phyloP scores from a whole-genome alignment of 768 basidiomycete species.

The Amyloporia xantha region DNA sequence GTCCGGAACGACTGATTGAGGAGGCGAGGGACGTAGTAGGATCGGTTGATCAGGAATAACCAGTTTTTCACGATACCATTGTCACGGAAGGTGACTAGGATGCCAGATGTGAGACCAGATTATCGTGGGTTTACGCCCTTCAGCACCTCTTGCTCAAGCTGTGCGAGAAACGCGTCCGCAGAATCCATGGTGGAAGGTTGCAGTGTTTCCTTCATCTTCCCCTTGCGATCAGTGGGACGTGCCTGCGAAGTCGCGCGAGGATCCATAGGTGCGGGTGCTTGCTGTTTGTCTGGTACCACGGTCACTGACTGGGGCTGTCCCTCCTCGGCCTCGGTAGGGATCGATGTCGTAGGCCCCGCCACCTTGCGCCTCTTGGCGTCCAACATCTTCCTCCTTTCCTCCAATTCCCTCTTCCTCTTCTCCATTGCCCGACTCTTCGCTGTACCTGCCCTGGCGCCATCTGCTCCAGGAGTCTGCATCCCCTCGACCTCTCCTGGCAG shows the following conservation, averaged over 20 bases:
- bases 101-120: no score
- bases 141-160: constrained; percentile 57
- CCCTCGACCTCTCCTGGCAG: constrained; percentile 73
- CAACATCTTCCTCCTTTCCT: constrained; percentile 52
- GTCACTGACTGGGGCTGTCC: not conserved
- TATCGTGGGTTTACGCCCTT: constrained; percentile 15
- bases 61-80: not conserved
- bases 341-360: constrained; percentile 7
- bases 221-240: constrained; percentile 8
- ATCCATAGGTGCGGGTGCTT: constrained; percentile 22
- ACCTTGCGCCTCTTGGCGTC: constrained; percentile 65
- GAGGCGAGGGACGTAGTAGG: constrained; percentile 25
- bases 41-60: no score
- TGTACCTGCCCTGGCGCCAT: constrained; percentile 7
- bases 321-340: not conserved
- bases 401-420: constrained; percentile 69
- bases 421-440: constrained; percentile 53
- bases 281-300: not conserved
- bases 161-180: constrained; percentile 62
- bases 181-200: constrained; percentile 22
- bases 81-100: not conserved
- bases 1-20: constrained; percentile 41
- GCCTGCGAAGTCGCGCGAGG: constrained; percentile 48
- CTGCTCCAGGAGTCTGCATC: constrained; percentile 40
- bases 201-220: constrained; percentile 21